These are phyloP conservation scores for Iris pallida DNA, from an alignment of 116 monocot genomes.

Conservation along the genomic window DNA sequence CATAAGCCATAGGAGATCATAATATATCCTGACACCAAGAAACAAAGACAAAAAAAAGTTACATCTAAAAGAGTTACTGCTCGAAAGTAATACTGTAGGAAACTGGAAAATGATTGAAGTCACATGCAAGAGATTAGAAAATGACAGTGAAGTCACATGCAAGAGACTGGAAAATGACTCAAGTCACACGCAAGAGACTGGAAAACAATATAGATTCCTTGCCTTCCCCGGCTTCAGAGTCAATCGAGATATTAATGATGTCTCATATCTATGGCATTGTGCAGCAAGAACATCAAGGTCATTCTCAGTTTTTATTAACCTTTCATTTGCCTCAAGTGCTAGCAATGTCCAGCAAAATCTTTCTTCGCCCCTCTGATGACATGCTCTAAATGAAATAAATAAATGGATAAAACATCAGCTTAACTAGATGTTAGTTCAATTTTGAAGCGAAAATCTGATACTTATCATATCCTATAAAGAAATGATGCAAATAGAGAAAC, in stretches of 20 bases:
- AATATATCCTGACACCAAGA: background rate
- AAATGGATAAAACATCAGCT: background rate
- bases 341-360: constrained; percentile 76
- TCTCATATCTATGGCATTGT: constrained; percentile 57
- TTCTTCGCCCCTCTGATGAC: constrained; percentile 64
- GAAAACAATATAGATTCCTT: constrained; percentile 15
- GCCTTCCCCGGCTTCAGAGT: constrained; percentile 82
- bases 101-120: no score
- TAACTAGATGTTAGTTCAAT: background rate
- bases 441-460: background rate
- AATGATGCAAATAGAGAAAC: no score
- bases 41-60: background rate
- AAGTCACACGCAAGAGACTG: background rate
- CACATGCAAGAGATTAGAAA: no score
- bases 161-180: no score
- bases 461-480: no score
- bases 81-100: no score
- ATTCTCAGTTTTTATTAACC: constrained; percentile 63
- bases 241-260: constrained; percentile 72
- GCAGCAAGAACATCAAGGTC: constrained; percentile 77
- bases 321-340: constrained; percentile 82
- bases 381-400: constrained; percentile 32
- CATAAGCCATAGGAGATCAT: background rate
- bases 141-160: no score
- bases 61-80: no score